Percentiles rank a stretch among this genome's conserved stretches.
Conservation (phyloP, 2,329 filamentous ascomycete genomes). For the Trichoderma atroviride region DNA sequence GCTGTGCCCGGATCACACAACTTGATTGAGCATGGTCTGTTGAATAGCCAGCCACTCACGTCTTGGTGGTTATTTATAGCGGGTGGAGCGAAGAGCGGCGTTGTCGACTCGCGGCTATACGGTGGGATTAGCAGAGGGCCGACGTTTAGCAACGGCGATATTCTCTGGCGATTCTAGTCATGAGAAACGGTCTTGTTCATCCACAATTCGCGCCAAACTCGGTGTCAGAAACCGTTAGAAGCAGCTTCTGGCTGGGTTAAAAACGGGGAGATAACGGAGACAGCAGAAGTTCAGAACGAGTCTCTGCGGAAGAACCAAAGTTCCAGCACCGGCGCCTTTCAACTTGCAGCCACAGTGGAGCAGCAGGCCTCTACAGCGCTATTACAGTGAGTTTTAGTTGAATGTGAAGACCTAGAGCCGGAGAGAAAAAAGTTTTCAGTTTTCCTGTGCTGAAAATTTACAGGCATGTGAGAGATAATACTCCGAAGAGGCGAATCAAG, state of each 20-base stretch:
- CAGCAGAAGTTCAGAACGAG: neutral
- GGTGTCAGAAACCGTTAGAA: conserved; percentile 4
- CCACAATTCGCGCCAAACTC: neutral
- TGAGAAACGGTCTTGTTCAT: neutral
- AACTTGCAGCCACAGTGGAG: conserved; percentile 8
- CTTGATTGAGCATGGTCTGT: conserved; percentile 1
- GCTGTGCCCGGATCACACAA: neutral
- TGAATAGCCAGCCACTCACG: conserved; percentile 2
- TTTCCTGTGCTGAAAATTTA: neutral
- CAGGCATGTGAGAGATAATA: conserved; percentile 3
- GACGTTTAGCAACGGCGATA: neutral
- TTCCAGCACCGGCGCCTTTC: conserved; percentile 2
- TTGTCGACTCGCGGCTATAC: conserved; percentile 6
- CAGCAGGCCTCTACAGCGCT: neutral
- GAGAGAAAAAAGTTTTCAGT: neutral
- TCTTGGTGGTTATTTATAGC: conserved; percentile 11
- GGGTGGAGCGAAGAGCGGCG: neutral
- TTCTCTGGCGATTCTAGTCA: neutral
- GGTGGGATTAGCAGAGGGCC: neutral
- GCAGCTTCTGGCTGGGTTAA: neutral
- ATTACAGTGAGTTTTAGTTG: neutral
- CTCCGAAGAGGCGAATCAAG: neutral
- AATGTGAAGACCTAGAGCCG: neutral
- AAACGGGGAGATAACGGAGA: conserved; percentile 12
- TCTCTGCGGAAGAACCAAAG: neutral